Base-by-base conservation (phyloP, 2,329 filamentous ascomycete genomes). In the Hymenoscyphus repandus region DNA sequence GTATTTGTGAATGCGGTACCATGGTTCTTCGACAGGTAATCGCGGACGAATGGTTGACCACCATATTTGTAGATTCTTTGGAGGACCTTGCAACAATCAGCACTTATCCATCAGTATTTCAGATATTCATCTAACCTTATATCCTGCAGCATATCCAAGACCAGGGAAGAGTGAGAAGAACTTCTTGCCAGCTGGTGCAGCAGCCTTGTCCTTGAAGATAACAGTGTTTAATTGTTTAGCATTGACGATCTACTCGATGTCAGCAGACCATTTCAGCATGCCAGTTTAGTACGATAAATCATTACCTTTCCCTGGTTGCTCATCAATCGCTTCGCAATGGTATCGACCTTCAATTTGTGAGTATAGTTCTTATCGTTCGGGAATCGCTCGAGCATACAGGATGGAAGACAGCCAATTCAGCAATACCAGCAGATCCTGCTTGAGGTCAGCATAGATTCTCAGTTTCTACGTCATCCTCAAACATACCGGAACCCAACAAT, bases 51-150 rank as follows among this genome's bases (percentile, higher is more conserved):
- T 40, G 93, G 93, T 76, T 99, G 93, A 45, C 93, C 93, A 60
- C 93, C 93, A 67, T 96, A 99, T 76, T 99, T 99, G 81, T 99
- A 99, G 68, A 99, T 83, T 70, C 93, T 80, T 80, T 99, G 93
- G 50, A 96, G 82, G 56, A 97, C 78, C 82, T 85, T 44, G 31
- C n/a, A 17, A 27, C 20, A 22, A 42, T 53, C 33, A 54, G 33
- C 18, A 39, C 36, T 5, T 33, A 10, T 34, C 34, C 3, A 32
- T 2, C 30, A 43, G 13, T 42, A 3, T 18, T 11, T 6, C 42
- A 17, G 15, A 38, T 6, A n/a, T 13, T 13, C 36, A 12, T 49
- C 69, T 47, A 64, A 85, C 85, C 80, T 99, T 99, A 79, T 99
- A 99, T 55, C 91, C 91, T 50, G 93, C 93, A 51, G 93, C 93